Evolutionary conservation across 208 protist species (phyloP), one percentile per base, ranked within the genome.

Genomic region (Crithidia brevicula): DNA sequence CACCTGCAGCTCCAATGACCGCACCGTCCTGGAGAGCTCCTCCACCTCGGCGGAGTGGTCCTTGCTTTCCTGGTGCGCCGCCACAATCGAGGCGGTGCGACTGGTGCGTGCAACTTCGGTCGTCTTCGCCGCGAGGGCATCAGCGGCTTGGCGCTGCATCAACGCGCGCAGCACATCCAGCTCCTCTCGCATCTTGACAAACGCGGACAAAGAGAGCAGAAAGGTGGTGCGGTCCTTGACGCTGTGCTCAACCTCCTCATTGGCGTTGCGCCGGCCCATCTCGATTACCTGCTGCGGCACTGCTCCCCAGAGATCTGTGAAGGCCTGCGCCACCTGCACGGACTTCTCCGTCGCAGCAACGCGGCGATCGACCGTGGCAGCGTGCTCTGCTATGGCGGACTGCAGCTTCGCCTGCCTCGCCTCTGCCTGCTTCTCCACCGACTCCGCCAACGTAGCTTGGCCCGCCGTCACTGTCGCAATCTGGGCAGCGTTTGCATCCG

Each of bases 141-240:
- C 88, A 1, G 79, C 67, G 13, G 84, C 71, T 62, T 91, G 85
- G 16, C 83, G 72, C 72, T 86, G 78, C 30, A 90, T 40, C 61
- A 91, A 77, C n/a, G 67, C 58, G 13, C 85, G 79, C 62, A 93
- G 28, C 34, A 89, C 82, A 4, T 88, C 81, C 59, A 94, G 25
- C 67, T 94, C 88, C 31, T 92, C 85, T 27, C 67, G 81, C 30
- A 94, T 23, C n/a, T 61, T 76, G 2, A 45, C 50, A 60, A 96
- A 92, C 23, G 83, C 67, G 1, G 83, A 81, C 63, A 96, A 72
- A 15, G 82, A 82, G 64, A 86, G 79, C 10, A 93, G 51, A 64
- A 82, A 95, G n/a, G 20, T 46, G 25, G 79, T 79, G 52, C 85
- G 82, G 28, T 85, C 81, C 43, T 88, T 72, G n/a, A 83, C 53